Percentiles rank a stretch among this genome's conserved stretches.
Conservation (phyloP, 768 basidiomycete species). For the Harrya chromipes region DNA sequence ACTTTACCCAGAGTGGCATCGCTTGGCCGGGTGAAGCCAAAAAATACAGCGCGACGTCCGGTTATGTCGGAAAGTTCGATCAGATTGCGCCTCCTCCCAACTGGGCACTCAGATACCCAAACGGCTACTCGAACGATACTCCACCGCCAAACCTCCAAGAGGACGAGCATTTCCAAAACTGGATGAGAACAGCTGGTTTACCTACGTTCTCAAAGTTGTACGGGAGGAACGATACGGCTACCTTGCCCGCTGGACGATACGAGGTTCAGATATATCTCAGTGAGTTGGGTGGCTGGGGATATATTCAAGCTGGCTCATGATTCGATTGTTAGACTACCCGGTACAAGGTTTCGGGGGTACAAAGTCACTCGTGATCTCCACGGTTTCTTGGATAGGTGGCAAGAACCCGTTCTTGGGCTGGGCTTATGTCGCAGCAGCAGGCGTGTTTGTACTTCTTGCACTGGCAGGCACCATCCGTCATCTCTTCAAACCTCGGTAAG, state of each 20-base stretch:
- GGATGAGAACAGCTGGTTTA: slow-evolving; percentile 98
- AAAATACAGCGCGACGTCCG: slow-evolving; percentile 69
- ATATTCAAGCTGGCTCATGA: slow-evolving; percentile 3
- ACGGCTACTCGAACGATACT: slow-evolving; percentile 62
- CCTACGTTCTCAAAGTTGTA: slow-evolving; percentile 97
- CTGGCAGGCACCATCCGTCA: slow-evolving; percentile 88
- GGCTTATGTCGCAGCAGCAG: slow-evolving; percentile 91
- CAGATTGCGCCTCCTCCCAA: slow-evolving; percentile 91
- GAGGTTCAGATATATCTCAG: slow-evolving; percentile 76
- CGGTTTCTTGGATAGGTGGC: slow-evolving; percentile 97
- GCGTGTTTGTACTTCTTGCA: slow-evolving; percentile 84
- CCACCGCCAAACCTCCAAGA: slow-evolving; percentile 68
- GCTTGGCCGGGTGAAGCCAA: slow-evolving; percentile 96
- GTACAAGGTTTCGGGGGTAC: slow-evolving; percentile 89
- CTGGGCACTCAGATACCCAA: slow-evolving; percentile 73
- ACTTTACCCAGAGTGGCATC: slow-evolving; percentile 75
- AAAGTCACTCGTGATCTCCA: slow-evolving; percentile 95
- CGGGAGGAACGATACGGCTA: slow-evolving; percentile 81
- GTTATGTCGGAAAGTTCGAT: slow-evolving; percentile 51
- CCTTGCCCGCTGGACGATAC: slow-evolving; percentile 72
- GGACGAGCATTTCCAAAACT: slow-evolving; percentile 97
- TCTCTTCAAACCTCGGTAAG: slow-evolving; percentile 85
- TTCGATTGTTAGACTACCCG: slow-evolving; percentile 72
- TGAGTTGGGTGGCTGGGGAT: slow-evolving; percentile 29
- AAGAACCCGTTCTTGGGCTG: slow-evolving; percentile 98